Conservation (phyloP, 192 early-diverging fungal genomes). For the Backusella circina region DNA sequence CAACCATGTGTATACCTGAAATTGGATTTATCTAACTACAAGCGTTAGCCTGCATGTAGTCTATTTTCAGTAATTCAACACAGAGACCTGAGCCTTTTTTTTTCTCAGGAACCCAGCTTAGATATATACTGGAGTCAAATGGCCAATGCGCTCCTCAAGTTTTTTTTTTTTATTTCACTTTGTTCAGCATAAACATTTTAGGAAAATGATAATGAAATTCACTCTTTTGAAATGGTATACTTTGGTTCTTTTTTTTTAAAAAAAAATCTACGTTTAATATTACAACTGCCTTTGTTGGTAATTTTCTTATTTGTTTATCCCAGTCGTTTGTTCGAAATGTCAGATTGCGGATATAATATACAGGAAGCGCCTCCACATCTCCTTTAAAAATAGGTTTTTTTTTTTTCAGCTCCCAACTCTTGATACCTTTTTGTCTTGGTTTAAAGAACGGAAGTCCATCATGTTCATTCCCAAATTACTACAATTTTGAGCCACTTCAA, state of each 20-base stretch:
- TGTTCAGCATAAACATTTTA: not conserved
- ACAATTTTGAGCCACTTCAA: not conserved
- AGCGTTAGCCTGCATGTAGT: not conserved
- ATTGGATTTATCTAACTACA: too few relatives aligned
- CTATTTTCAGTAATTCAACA: not conserved
- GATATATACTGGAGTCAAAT: not conserved
- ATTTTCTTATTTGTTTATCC: not conserved
- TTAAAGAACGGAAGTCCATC: not conserved
- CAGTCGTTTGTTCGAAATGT: not conserved
- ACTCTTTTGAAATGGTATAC: not conserved
- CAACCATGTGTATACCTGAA: too few relatives aligned
- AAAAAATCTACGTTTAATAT: not conserved
- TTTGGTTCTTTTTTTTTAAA: not conserved
- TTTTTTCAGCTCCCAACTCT: not conserved
- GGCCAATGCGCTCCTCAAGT: not conserved
- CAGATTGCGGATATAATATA: too few relatives aligned
- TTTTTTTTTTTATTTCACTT: not conserved
- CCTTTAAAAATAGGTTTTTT: not conserved
- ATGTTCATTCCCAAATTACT: not conserved
- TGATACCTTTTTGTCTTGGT: too few relatives aligned
- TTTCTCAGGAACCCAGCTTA: not conserved
- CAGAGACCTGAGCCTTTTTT: not conserved
- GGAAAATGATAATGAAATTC: not conserved
- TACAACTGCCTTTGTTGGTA: not conserved
- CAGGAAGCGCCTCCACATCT: not conserved